Evolutionary conservation across 2,329 filamentous ascomycete species (phyloP), one percentile per base, ranked within the genome.

Genomic region (Sporothrix sp.): DNA sequence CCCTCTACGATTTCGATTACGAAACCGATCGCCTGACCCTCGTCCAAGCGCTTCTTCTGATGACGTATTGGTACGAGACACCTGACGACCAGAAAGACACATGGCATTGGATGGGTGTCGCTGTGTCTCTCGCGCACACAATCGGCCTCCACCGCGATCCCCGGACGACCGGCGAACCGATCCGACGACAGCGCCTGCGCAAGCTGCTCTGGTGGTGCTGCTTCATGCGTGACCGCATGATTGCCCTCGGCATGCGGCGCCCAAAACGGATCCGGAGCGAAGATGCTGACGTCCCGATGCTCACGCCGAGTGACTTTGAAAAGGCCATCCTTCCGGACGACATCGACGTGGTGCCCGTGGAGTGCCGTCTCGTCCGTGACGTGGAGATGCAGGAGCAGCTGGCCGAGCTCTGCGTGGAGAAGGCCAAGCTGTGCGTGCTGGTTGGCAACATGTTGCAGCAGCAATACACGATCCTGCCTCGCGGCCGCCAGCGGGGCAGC

Each of bases 101-200:
- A 40, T 96, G 91, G 87, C 90, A 96, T 64, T 96, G 90, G 91
- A 95, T 96, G 87, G 91, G 91, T 16, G 87, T 96, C 33, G 91
- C 90, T 37, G 87, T 95, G 53, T 95, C 90, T 11, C 73, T 96
- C 42, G 90, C 89, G 48, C 88, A 95, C 65, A 95, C 90, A 11
- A 95, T 96, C 57, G 90, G 91, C 6, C 75, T 96, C 16, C 89
- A 97, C 66, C 85, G 90, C 56, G 87, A 95, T 60, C 88, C 89
- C 2, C 51, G 52, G 18, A 84, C 82, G 52, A 88, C 86, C 8
- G 82, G 79, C 58, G 87, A 95, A 78, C 77, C 85, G 35, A 67
- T 71, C 3, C 75, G 79, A 48, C 84, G 86, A 61, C 85, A 89
- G 62, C 87, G 82, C 61, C 71, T 96, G 46, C 95, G 90, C 86